Base-by-base conservation (phyloP, 2,329 filamentous ascomycete species). In the Cryphonectria radicalis region DNA sequence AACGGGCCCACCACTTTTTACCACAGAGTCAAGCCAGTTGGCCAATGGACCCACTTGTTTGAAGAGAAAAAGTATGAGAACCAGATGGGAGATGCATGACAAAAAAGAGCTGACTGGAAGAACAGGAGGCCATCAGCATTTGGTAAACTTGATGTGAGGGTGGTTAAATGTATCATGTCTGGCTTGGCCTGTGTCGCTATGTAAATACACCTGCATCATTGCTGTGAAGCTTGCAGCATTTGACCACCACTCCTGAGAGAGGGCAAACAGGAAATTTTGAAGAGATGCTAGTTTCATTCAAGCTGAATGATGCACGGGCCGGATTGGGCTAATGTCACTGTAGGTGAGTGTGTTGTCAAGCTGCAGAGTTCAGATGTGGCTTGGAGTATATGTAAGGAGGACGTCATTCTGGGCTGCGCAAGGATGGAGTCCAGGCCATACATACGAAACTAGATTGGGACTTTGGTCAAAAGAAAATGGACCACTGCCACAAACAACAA, bases 11-110 rank as follows among this genome's bases (percentile, higher is more conserved):
- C 59, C 59, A 62, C 55, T 14, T 35, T 37, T 40, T 19, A 62
- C 19, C 32, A 62, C 59, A 59, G 28, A 59, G 35, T 40, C 32
- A 40, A 62, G 59, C 59, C 59, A 62, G 32, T 40, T 62, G 59
- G 59, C 59, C 59, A 62, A 62, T n/a, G 59, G 59, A 62, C 59
- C 59, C 59, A 62, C 59, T 62, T 62, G 28, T 11, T n/a, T 10
- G 35, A 62, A 62, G 59, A 37, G 19, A 62, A 57, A 25, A 57
- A 25, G n/a, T 22, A 62, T 10, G 59, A 40, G 32, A 35, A 14
- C 55, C 55, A 59, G 59, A 37, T 14, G 32, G 32, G 35, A 62
- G 32, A 32, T 17, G 10, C 19, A n/a, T 37, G 17, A 35, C 35
- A n/a, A n/a, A 22, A 19, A 19, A 3, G 11, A 3, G 11, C 10